A percentile compares a stretch with the other conserved stretches of the same genome.
These are phyloP conservation scores for Pyrenochaeta sp. DNA, from an alignment of 2,329 filamentous ascomycete species.

Conservation along the genomic window DNA sequence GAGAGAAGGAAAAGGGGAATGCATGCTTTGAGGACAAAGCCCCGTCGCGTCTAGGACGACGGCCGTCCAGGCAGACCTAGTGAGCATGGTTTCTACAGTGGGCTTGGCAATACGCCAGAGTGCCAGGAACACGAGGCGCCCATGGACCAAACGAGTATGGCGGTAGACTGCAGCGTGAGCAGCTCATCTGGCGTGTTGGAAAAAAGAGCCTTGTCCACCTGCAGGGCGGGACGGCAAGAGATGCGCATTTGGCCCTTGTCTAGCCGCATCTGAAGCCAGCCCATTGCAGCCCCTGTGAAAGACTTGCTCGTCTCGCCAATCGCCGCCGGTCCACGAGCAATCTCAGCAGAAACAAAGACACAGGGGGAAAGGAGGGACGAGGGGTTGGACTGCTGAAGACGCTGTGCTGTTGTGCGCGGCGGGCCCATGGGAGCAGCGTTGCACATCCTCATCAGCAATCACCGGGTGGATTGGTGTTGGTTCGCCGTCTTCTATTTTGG, in stretches of 20 bases:
- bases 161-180: slow-evolving; percentile 7
- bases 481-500: slow-evolving; percentile 3
- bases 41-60: background rate
- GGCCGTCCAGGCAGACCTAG: background rate
- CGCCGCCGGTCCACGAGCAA: background rate
- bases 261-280: background rate
- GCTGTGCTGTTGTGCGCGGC: background rate
- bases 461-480: too few species aligned
- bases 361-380: too few species aligned
- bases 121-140: slow-evolving; percentile 13
- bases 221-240: slow-evolving; percentile 3
- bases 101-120: slow-evolving; percentile 21
- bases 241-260: background rate
- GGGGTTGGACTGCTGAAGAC: too few species aligned
- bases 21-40: background rate
- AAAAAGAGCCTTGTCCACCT: background rate
- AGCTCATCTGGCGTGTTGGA: background rate
- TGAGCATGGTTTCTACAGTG: slow-evolving; percentile 5
- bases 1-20: background rate
- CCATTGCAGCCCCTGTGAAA: background rate
- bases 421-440: too few species aligned
- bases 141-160: slow-evolving; percentile 2
- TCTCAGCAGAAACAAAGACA: too few species aligned
- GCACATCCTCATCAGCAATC: background rate
- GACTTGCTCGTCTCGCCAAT: background rate